A percentile compares a stretch with the other conserved stretches of the same genome.
Conservation (phyloP, 2,329 filamentous ascomycete genomes). For the Hymenoscyphus salicellus region DNA sequence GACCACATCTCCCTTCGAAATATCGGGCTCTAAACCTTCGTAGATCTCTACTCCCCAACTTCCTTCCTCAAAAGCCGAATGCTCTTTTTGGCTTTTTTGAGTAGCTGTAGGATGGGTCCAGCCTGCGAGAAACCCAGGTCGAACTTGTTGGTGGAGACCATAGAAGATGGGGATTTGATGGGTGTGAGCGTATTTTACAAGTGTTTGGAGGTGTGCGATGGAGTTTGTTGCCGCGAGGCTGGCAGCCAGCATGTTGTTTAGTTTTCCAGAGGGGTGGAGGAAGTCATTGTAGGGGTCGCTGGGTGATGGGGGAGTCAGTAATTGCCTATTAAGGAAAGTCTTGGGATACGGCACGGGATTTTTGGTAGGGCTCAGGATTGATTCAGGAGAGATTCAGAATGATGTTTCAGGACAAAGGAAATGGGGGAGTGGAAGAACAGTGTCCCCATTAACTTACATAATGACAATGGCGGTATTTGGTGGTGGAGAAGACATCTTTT, state of each 20-base stretch:
- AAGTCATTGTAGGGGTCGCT: constrained; percentile 34
- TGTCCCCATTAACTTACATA: too few species aligned
- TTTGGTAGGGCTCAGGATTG: too few species aligned
- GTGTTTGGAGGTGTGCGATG: constrained; percentile 29
- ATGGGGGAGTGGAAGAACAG: too few species aligned
- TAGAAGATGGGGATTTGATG: constrained; percentile 37
- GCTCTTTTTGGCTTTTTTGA: constrained; percentile 23
- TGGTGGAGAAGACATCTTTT: background rate
- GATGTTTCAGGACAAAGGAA: too few species aligned
- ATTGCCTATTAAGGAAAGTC: too few species aligned
- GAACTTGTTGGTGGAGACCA: constrained; percentile 36
- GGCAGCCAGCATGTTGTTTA: constrained; percentile 28
- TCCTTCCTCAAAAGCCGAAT: constrained; percentile 31
- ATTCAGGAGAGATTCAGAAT: too few species aligned
- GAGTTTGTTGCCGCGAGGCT: constrained; percentile 33
- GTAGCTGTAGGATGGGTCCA: constrained; percentile 33
- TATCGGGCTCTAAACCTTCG: constrained; percentile 28
- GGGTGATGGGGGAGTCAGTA: too few species aligned
- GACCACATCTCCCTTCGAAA: constrained; percentile 32
- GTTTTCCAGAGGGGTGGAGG: constrained; percentile 29
- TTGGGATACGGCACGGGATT: too few species aligned
- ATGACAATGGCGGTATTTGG: constrained; percentile 28
- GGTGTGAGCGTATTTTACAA: constrained; percentile 28
- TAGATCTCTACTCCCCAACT: constrained; percentile 35
- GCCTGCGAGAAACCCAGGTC: constrained; percentile 27